A percentile compares a stretch with the other conserved stretches of the same genome.
These are phyloP conservation scores for Penicillium tannophilum DNA, from an alignment of 495 filamentous ascomycete genomes.

Conservation along the genomic window DNA sequence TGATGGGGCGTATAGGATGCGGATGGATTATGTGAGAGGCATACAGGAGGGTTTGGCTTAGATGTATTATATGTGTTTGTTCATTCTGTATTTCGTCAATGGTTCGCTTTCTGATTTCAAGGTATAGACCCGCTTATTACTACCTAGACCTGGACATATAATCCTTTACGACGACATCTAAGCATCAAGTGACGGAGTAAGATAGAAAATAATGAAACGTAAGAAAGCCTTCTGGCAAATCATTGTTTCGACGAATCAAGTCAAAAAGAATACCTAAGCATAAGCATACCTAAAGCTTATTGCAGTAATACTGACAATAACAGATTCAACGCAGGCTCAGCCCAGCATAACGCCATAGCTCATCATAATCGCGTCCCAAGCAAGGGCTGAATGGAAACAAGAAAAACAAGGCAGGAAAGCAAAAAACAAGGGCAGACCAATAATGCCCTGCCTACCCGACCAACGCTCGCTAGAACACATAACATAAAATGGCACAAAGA, in stretches of 20 bases:
- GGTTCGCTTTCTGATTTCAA: too few species aligned
- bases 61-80: not conserved
- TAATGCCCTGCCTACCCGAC: conserved; percentile 2
- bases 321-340: not conserved
- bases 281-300: not conserved
- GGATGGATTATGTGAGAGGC: not conserved
- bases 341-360: conserved; percentile 21
- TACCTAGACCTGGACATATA: too few species aligned
- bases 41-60: conserved; percentile 5
- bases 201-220: not conserved
- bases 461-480: not conserved
- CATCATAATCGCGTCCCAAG: conserved; percentile 20
- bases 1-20: not conserved
- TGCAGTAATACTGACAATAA: not conserved
- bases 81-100: too few species aligned
- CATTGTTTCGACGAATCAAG: not conserved
- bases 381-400: conserved; percentile 1
- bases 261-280: not conserved
- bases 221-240: conserved; percentile 8
- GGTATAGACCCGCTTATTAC: too few species aligned
- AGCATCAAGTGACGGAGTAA: not conserved
- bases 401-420: conserved; percentile 6
- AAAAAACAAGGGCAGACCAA: conserved; percentile 2
- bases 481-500: not conserved
- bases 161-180: not conserved